These are phyloP conservation scores for Lenzites betulinus DNA, from an alignment of 768 basidiomycete genomes.

Conservation along the genomic window DNA sequence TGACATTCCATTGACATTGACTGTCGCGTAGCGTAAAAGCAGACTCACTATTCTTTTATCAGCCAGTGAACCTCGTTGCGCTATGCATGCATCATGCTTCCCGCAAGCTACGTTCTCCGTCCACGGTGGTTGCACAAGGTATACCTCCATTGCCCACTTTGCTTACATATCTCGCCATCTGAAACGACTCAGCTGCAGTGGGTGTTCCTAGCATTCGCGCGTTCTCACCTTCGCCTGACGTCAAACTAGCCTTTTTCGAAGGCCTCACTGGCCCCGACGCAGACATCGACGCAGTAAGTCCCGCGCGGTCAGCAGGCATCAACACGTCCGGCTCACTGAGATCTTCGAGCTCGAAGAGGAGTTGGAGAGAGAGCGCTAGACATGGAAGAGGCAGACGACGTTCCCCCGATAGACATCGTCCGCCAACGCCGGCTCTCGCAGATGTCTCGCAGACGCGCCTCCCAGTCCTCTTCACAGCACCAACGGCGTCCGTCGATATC, in stretches of 20 bases:
- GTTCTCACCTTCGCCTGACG: not conserved
- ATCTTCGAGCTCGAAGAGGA: constrained; percentile 82
- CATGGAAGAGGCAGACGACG: constrained; percentile 39
- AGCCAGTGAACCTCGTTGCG: constrained; percentile 88
- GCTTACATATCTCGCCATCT: constrained; percentile 64
- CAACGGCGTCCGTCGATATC: constrained; percentile 3
- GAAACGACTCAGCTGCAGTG: constrained; percentile 75
- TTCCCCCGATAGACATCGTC: constrained; percentile 27
- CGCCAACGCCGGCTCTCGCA: constrained; percentile 37
- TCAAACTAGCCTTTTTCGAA: constrained; percentile 70
- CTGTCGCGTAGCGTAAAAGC: constrained; percentile 65
- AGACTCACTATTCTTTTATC: constrained; percentile 91
- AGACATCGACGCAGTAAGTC: constrained; percentile 73
- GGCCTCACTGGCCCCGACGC: constrained; percentile 69
- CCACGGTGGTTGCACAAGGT: constrained; percentile 99
- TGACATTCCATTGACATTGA: not conserved
- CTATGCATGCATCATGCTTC: constrained; percentile 85
- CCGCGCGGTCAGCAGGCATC: no score
- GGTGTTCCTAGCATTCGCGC: constrained; percentile 29
- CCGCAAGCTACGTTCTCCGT: constrained; percentile 79
- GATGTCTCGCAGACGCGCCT: constrained; percentile 18
- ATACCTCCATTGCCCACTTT: constrained; percentile 2
- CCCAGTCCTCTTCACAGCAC: constrained; percentile 3
- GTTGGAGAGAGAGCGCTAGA: constrained; percentile 59
- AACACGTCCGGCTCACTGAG: constrained; percentile 34